Evolutionary conservation across 192 early-diverging fungal genomes (phyloP), one percentile per base, ranked within the genome.

Genomic region (Coemansia guatemalensis): DNA sequence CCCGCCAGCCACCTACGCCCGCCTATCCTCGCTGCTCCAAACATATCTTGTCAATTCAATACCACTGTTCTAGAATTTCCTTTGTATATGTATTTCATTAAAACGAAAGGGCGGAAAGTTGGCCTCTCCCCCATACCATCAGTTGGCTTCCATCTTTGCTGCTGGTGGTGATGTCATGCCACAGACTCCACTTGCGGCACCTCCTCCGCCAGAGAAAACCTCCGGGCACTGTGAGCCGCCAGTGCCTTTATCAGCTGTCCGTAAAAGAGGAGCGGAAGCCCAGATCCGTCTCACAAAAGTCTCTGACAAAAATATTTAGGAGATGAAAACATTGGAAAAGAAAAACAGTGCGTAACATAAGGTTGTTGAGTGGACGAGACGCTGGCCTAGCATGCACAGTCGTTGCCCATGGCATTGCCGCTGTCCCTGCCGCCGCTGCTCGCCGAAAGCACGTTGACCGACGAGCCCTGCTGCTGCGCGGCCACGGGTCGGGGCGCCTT

Each of bases 331-430:
- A 48, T 17, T 22, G 26, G 52, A 26, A 53, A 25, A 48, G 39
- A 53, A 67, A 67, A 33, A 63, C 9, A 55, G 33, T 32, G 8
- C 27, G 23, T 29, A 26, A 20, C 9, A 53, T 25, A 53, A 41
- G 21, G 47, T 22, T 23, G 29, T 50, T 8, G 21, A 44, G 18
- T 14, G 22, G 20, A 44, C 14, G 1, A 8, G 3, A 12, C 2
- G 14, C 39, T 44, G 39, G 12, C 39, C 64, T 76, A 82, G 56
- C 79, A 82, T 14, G 79, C 79, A 44, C 79, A 82, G 65, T 82
- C 63, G 49, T 60, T 53, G 20, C 50, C 22, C 20, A 66, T 48
- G 4, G 60, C 61, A 12, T 24, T 24, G 18, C 49, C 50, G 49
- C 54, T 53, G 47, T 53, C 18, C 29, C 59, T 56, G 33, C 14